A percentile compares a stretch with the other conserved stretches of the same genome.
Evolutionary conservation across 2,329 filamentous ascomycete species (phyloP).

Genomic region (Aureobasidium sp.): DNA sequence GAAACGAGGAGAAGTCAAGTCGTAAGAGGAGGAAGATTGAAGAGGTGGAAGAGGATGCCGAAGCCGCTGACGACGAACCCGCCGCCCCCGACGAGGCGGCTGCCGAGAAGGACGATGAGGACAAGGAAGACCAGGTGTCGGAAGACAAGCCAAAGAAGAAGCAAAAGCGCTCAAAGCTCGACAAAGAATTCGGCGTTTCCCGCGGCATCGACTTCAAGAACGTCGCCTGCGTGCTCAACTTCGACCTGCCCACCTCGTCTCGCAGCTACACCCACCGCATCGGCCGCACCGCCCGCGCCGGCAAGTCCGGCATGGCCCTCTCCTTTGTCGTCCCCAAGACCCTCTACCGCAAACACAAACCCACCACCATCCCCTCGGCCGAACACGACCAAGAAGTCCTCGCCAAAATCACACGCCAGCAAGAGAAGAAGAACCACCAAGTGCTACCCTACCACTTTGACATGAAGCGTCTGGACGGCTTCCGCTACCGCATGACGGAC

Average conservation of each 20-base stretch:
- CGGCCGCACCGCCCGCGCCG: conserved; percentile 84
- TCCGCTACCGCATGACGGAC: conserved; percentile 91
- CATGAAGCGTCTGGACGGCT: conserved; percentile 87
- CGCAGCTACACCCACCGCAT: conserved; percentile 97
- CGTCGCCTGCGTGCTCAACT: conserved; percentile 90
- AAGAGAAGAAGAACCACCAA: conserved; percentile 70
- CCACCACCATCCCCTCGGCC: conserved; percentile 67
- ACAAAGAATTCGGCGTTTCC: conserved; percentile 91
- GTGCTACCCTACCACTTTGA: conserved; percentile 91
- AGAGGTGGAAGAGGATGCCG: conserved; percentile 15
- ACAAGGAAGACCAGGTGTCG: conserved; percentile 34
- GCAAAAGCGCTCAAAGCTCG: conserved; percentile 56
- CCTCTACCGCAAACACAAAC: conserved; percentile 80
- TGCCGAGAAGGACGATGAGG: conserved; percentile 26
- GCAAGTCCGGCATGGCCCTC: conserved; percentile 88
- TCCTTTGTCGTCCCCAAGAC: conserved; percentile 84
- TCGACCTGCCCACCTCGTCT: conserved; percentile 80
- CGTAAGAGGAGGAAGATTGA: conserved; percentile 25
- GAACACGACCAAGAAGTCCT: conserved; percentile 82
- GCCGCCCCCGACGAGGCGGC: conserved; percentile 20
- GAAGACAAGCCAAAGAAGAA: conserved; percentile 42
- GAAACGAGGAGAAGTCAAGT: conserved; percentile 46
- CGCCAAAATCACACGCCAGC: conserved; percentile 69
- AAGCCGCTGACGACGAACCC: conserved; percentile 20
- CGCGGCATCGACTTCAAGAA: conserved; percentile 96